phyloP scores from a whole-genome alignment of 2,329 filamentous ascomycete species.

The Fusarium dlaminii region DNA sequence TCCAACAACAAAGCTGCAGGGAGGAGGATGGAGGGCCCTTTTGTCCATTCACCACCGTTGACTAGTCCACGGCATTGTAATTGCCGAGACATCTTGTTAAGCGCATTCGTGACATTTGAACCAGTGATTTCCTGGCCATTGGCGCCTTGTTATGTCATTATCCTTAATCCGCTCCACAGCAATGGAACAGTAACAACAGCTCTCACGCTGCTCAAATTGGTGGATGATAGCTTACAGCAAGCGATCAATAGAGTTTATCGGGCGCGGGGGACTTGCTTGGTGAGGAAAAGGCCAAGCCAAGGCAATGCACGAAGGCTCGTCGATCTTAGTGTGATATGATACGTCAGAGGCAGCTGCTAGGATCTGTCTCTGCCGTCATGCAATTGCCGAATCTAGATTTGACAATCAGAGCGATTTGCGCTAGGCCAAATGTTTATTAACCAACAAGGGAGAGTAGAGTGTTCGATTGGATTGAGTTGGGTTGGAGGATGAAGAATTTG shows the following conservation, averaged over 20 bases:
- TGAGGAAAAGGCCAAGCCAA: conserved; percentile 2
- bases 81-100: conserved; percentile 6
- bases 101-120: not conserved
- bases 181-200: not conserved
- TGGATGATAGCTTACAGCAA: not conserved
- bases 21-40: not conserved
- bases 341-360: conserved; percentile 14
- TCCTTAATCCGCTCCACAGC: not conserved
- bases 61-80: not conserved
- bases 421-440: not conserved
- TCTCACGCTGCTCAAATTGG: not conserved
- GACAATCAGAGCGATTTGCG: not conserved
- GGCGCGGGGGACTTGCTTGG: not conserved
- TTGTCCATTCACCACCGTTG: not conserved
- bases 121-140: not conserved
- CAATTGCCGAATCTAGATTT: conserved; percentile 6
- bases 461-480: not conserved
- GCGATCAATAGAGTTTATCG: conserved; percentile 16
- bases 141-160: conserved; percentile 5
- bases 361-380: not conserved
- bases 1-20: not conserved
- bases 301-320: not conserved
- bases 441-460: not conserved
- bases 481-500: not conserved
- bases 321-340: conserved; percentile 29